Conservation (phyloP, 495 filamentous ascomycete genomes). For the Tuber magnatum region DNA sequence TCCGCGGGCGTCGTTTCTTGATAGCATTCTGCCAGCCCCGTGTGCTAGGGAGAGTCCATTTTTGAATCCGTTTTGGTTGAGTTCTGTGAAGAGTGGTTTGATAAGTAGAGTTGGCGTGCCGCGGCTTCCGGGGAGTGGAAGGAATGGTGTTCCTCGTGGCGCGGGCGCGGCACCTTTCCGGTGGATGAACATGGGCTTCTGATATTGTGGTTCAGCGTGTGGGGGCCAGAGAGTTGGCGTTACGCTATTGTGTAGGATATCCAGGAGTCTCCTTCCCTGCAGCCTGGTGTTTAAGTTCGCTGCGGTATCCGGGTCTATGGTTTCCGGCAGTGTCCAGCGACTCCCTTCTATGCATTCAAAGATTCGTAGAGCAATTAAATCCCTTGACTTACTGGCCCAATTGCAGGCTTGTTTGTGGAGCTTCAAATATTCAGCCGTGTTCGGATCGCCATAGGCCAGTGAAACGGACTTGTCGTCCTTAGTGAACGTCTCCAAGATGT, state of each 20-base stretch:
- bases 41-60: conserved; percentile 43
- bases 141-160: conserved; percentile 22
- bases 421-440: conserved; percentile 36
- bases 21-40: conserved; percentile 43
- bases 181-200: conserved; percentile 40
- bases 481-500: conserved; percentile 41
- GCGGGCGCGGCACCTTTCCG: conserved; percentile 45
- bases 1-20: conserved; percentile 38
- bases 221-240: conserved; percentile 41
- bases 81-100: conserved; percentile 35
- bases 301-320: conserved; percentile 6
- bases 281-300: conserved; percentile 22
- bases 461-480: conserved; percentile 14
- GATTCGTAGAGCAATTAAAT: conserved; percentile 44
- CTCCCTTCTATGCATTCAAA: conserved; percentile 41
- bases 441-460: conserved; percentile 20
- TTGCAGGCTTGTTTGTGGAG: conserved; percentile 42
- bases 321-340: conserved; percentile 30
- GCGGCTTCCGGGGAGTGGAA: conserved; percentile 44
- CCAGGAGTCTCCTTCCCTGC: conserved; percentile 40
- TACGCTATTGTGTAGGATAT: conserved; percentile 45
- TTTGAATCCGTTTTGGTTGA: conserved; percentile 23
- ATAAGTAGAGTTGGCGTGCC: conserved; percentile 43
- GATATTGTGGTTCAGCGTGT: not conserved
- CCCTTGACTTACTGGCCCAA: conserved; percentile 43